These are phyloP conservation scores for Cladosporium sp. DNA, from an alignment of 2,329 filamentous ascomycete species.

Conservation along the genomic window DNA sequence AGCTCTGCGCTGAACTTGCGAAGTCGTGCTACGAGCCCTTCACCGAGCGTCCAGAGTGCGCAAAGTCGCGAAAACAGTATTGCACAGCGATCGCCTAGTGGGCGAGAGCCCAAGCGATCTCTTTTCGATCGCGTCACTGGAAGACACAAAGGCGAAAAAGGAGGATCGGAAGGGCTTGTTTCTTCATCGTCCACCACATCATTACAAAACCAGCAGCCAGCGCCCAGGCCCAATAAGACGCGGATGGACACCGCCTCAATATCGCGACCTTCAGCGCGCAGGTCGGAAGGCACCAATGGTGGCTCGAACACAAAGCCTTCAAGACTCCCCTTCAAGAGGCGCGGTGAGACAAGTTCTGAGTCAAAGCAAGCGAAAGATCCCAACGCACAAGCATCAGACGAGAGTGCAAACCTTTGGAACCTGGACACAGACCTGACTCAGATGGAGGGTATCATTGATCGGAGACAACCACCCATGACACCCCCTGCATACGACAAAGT, in stretches of 20 bases:
- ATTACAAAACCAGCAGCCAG: constrained; percentile 34
- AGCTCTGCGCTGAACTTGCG: constrained; percentile 49
- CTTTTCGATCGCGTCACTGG: constrained; percentile 53
- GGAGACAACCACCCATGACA: constrained; percentile 60
- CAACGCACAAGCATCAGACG: constrained; percentile 27
- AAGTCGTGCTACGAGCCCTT: constrained; percentile 73
- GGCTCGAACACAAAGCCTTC: constrained; percentile 21
- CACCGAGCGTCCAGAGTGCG: constrained; percentile 67
- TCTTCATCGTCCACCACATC: constrained; percentile 38
- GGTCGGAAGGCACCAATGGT: constrained; percentile 17
- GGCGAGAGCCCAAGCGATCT: constrained; percentile 44
- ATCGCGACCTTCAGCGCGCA: constrained; percentile 21
- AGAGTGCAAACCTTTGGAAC: constrained; percentile 56
- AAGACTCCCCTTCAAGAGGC: constrained; percentile 51
- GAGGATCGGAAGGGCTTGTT: constrained; percentile 35
- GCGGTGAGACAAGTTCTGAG: constrained; percentile 44
- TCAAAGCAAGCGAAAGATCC: constrained; percentile 43
- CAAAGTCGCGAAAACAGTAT: constrained; percentile 42
- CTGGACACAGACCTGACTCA: constrained; percentile 85
- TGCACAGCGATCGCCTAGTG: constrained; percentile 54
- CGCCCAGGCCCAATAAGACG: constrained; percentile 17
- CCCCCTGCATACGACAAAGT: constrained; percentile 52
- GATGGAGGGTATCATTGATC: constrained; percentile 83
- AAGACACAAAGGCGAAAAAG: constrained; percentile 41
- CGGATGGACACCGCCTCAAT: constrained; percentile 23